Evolutionary conservation across 2,329 filamentous ascomycete genomes (phyloP), one percentile per base, ranked within the genome.

Genomic region (Sporothrix pallida): DNA sequence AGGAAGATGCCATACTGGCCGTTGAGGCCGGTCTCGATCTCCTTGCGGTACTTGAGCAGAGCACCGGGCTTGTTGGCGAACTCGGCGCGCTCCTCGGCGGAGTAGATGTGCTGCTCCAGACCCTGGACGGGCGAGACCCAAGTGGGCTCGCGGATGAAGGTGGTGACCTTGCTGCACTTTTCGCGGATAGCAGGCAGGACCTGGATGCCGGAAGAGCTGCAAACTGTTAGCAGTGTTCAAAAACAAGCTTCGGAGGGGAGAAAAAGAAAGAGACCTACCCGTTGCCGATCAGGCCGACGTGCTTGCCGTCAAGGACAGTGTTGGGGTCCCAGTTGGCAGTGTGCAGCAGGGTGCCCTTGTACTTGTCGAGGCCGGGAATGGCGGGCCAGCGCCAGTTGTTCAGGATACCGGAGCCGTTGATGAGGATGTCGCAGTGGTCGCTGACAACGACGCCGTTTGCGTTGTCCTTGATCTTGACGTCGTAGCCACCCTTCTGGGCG

Each of bases 401-500:
- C 17, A 78, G 77, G 65, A 78, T 74, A 62, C 77, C 77, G 20
- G 73, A 71, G 52, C 67, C 76, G 67, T 77, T 75, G 72, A 78
- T 70, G n/a, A 78, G 70, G 26, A 78, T 67, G 63, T 77, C 63
- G 63, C 74, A 72, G 68, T 72, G 70, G 63, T 77, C 75, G 65
- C 72, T 74, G 73, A 77, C 73, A 10, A 76, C 76, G 42, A 68
- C 73, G 70, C 78, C 76, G 67, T 73, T 79, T 2, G 73, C 63
- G 37, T 76, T 77, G 71, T 81, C 79, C 75, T 80, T 77, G 44
- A 82, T 75, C 12, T 77, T 79, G 68, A 81, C 74, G 73, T 77
- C 76, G 83, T 84, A 86, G 15, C 82, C 77, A 3, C 82, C 82
- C 23, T 77, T 78, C 6, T 78, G 73, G 74, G 83, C 82, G 74